A percentile compares a stretch with the other conserved stretches of the same genome.
Conservation (phyloP, 257 asterid species). For the Nicotiana paniculata region DNA sequence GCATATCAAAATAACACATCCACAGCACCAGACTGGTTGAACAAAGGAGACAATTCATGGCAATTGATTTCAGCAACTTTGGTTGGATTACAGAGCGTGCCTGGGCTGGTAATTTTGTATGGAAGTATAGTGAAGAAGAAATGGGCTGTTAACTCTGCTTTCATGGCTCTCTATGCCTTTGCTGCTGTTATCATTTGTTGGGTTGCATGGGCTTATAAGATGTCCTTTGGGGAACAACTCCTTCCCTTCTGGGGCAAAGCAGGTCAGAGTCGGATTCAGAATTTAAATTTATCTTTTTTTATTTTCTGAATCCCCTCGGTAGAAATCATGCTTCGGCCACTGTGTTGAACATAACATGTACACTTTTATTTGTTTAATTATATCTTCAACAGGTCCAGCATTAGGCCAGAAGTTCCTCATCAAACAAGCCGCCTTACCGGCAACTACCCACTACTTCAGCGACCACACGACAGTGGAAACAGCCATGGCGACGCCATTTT, state of each 20-base stretch:
- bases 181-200: slow-evolving; percentile 57
- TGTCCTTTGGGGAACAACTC: slow-evolving; percentile 54
- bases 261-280: not conserved
- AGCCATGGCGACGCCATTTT: slow-evolving; percentile 26
- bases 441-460: slow-evolving; percentile 25
- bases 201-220: slow-evolving; percentile 53
- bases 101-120: slow-evolving; percentile 55
- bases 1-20: slow-evolving; percentile 46
- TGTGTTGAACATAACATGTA: too few species aligned
- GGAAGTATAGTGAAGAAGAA: slow-evolving; percentile 58
- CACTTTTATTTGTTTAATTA: too few species aligned
- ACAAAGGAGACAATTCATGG: slow-evolving; percentile 73
- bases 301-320: too few species aligned
- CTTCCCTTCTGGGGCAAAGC: slow-evolving; percentile 60
- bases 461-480: slow-evolving; percentile 40
- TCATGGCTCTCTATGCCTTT: slow-evolving; percentile 64
- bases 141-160: slow-evolving; percentile 61
- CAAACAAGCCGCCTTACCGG: slow-evolving; percentile 42
- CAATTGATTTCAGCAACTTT: slow-evolving; percentile 58
- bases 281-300: too few species aligned
- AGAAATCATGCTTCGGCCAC: too few species aligned
- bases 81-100: slow-evolving; percentile 57
- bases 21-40: slow-evolving; percentile 48
- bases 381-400: slow-evolving; percentile 24
- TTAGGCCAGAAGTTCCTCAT: slow-evolving; percentile 41